Conservation (phyloP, 768 basidiomycete species). For the Tylopilus plumbeoviolaceoides region DNA sequence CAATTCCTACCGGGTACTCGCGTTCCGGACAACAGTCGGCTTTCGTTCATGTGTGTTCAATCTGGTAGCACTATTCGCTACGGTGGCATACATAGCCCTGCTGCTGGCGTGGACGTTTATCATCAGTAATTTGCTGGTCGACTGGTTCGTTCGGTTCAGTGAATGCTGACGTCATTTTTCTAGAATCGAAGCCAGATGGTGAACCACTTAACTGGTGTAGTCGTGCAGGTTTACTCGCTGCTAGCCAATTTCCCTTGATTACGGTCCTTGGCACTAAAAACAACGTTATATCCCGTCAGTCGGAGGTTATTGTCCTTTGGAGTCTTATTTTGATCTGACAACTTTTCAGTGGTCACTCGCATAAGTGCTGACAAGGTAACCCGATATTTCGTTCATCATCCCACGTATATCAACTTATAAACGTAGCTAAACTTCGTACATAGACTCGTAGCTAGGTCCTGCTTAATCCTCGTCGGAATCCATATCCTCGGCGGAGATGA, state of each 20-base stretch:
- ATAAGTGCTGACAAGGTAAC: constrained; percentile 22
- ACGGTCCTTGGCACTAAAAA: constrained; percentile 44
- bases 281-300: constrained; percentile 21
- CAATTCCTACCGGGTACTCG: constrained; percentile 33
- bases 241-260: constrained; percentile 37
- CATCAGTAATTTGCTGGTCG: constrained; percentile 30
- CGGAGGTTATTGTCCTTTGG: neutral
- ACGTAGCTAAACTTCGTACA: constrained; percentile 38
- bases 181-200: constrained; percentile 21
- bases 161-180: neutral
- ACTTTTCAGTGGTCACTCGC: constrained; percentile 16
- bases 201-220: constrained; percentile 31
- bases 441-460: constrained; percentile 42
- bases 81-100: constrained; percentile 34
- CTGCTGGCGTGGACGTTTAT: constrained; percentile 36
- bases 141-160: neutral
- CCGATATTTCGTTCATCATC: neutral
- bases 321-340: neutral
- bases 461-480: constrained; percentile 45
- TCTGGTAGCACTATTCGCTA: constrained; percentile 38
- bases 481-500: constrained; percentile 34
- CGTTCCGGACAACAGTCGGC: constrained; percentile 36
- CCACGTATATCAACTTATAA: neutral
- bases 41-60: constrained; percentile 37
- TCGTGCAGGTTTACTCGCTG: constrained; percentile 30